phyloP scores from a whole-genome alignment of 169 alveolate genomes.

The Toxoplasma gondii region DNA sequence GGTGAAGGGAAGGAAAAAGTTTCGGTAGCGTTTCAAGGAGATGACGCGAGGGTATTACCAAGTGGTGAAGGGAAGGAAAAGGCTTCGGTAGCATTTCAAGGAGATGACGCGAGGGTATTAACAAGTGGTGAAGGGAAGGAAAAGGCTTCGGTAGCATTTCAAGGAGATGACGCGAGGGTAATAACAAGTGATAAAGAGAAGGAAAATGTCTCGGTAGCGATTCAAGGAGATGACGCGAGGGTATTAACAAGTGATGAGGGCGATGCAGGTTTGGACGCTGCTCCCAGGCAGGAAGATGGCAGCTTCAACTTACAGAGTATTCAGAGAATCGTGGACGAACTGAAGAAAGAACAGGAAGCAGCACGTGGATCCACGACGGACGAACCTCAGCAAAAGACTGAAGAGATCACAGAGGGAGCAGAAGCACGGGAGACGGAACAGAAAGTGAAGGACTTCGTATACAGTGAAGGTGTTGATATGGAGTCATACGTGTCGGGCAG shows the following conservation, averaged over 20 bases:
- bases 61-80: too few species aligned
- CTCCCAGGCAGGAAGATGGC: too few species aligned
- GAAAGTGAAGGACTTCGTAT: neutral
- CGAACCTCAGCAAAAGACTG: neutral
- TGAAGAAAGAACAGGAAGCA: neutral
- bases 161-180: too few species aligned
- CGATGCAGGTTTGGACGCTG: neutral
- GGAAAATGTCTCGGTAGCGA: neutral
- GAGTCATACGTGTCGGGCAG: neutral
- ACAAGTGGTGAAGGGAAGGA: too few species aligned
- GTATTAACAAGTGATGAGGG: neutral
- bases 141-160: too few species aligned
- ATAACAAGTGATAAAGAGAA: neutral
- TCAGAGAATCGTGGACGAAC: neutral
- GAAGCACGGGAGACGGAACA: neutral
- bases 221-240: neutral
- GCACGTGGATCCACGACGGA: neutral
- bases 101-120: too few species aligned
- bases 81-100: too few species aligned
- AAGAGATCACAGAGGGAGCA: neutral
- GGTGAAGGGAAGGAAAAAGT: neutral
- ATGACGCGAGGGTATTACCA: too few species aligned
- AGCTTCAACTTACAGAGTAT: neutral
- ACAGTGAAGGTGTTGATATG: neutral
- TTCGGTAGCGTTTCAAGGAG: too few species aligned